Base-by-base conservation (phyloP, 139 green algal species). In the Pleodorina starrii region DNA sequence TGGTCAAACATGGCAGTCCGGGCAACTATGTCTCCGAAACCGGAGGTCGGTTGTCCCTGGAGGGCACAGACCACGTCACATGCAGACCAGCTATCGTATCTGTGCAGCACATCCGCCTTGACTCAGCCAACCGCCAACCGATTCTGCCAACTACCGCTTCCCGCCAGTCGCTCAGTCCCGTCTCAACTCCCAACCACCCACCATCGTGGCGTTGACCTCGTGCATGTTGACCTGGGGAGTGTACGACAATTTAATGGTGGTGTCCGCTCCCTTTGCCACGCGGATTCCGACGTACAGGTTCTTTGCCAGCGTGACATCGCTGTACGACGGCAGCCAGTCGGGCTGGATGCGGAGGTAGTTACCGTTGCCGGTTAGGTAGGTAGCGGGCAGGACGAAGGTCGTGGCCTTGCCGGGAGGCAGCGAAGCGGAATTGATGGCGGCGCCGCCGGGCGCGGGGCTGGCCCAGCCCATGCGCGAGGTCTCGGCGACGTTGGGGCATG, bases 401-500 rank as follows among this genome's bases (percentile, higher is more conserved):
- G 25, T 7, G 2, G 27, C 40, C 0, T 6, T 23, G 36, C 68
- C 19, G 79, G 36, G 48, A 2, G n/a, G 14, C 79, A 86, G 54
- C 3, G 23, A 21, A 5, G 54, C 12, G 11, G 79, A 42, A 57
- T 57, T 54, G 38, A 86, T 27, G 42, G 57, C 38, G 44, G 11
- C 59, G 40, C 79, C 79, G 1, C 57, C 57, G 9, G 40, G 16
- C 0, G 40, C 79, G 16, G 79, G 57, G 0, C 54, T 54, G 36
- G 79, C 38, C 79, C 79, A 86, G 25, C 59, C 59, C 79, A 86
- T 38, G 38, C 54, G 54, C 0, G 38, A 59, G 27, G 57, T 71
- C 79, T 86, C 79, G 2, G 79, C 32, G 38, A 38, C 57, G 42
- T 86, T 86, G 57, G 79, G 79, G 79, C 79, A 86, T 10, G 79